Conservation (phyloP, 2,329 filamentous ascomycete genomes). For the Cytospora schulzeri region DNA sequence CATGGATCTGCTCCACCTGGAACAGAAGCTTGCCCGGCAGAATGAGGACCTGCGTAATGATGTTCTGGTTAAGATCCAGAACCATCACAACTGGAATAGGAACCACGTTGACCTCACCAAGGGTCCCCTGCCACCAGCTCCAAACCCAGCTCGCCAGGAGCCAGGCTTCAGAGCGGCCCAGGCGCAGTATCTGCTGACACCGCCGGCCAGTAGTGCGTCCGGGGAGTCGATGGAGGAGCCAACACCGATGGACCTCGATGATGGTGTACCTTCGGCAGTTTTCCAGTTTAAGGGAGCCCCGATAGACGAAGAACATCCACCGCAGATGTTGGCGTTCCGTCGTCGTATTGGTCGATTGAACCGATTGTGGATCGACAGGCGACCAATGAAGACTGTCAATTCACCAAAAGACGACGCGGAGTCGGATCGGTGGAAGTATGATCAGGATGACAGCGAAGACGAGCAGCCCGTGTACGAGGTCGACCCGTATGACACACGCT, state of each 20-base stretch:
- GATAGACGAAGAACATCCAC: constrained; percentile 42
- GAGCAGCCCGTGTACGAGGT: constrained; percentile 74
- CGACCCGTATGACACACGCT: constrained; percentile 67
- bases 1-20: constrained; percentile 74
- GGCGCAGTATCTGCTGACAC: constrained; percentile 70
- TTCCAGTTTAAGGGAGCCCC: constrained; percentile 51
- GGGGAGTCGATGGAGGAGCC: constrained; percentile 48
- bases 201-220: constrained; percentile 55
- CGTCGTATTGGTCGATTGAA: constrained; percentile 83
- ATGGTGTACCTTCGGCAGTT: constrained; percentile 41
- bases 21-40: constrained; percentile 78
- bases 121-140: constrained; percentile 78
- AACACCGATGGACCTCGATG: constrained; percentile 55
- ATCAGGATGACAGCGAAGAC: constrained; percentile 81
- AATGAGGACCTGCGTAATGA: constrained; percentile 79
- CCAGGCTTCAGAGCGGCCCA: constrained; percentile 71
- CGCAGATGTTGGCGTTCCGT: constrained; percentile 68
- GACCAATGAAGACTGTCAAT: constrained; percentile 58
- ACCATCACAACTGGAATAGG: constrained; percentile 90
- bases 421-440: constrained; percentile 80
- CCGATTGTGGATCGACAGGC: constrained; percentile 85
- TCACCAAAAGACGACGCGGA: constrained; percentile 49
- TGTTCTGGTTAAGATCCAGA: constrained; percentile 83
- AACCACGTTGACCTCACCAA: constrained; percentile 87
- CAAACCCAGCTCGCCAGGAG: constrained; percentile 60